A percentile compares a stretch with the other conserved stretches of the same genome.
phyloP scores from a whole-genome alignment of 345 rosid genomes.

The Syzygium aqueum region DNA sequence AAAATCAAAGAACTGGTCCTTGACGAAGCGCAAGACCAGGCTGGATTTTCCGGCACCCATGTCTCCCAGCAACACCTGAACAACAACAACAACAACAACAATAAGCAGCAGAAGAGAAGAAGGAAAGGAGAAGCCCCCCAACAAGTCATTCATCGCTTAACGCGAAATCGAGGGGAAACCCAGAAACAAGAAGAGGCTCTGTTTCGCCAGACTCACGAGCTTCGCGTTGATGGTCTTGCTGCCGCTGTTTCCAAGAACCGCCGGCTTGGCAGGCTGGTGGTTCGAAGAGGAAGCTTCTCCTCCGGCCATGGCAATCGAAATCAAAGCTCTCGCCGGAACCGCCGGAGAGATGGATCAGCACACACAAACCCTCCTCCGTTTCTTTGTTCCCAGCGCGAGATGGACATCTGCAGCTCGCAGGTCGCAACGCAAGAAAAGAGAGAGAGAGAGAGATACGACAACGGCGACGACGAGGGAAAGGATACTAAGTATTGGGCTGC shows the following conservation, averaged over 20 bases:
- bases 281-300: neutral
- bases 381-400: neutral
- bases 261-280: neutral
- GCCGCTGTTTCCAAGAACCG: neutral
- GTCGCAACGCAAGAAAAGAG: neutral
- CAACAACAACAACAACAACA: neutral
- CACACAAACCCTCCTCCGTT: neutral
- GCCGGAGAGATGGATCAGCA: neutral
- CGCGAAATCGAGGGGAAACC: neutral
- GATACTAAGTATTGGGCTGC: neutral
- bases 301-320: neutral
- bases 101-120: neutral
- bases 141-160: neutral
- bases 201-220: conserved; percentile 7
- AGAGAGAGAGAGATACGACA: neutral
- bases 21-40: conserved; percentile 47
- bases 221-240: conserved; percentile 21
- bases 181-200: neutral
- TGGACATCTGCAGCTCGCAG: neutral
- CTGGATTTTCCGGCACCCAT: conserved; percentile 61
- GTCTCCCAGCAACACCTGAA: conserved; percentile 56
- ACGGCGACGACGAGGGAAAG: neutral
- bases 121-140: neutral
- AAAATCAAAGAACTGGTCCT: conserved; percentile 51
- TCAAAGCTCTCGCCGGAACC: neutral